Percentiles rank a stretch among this genome's conserved stretches.
Evolutionary conservation across 139 green algal species (phyloP).

Genomic region (Pleodorina starrii): DNA sequence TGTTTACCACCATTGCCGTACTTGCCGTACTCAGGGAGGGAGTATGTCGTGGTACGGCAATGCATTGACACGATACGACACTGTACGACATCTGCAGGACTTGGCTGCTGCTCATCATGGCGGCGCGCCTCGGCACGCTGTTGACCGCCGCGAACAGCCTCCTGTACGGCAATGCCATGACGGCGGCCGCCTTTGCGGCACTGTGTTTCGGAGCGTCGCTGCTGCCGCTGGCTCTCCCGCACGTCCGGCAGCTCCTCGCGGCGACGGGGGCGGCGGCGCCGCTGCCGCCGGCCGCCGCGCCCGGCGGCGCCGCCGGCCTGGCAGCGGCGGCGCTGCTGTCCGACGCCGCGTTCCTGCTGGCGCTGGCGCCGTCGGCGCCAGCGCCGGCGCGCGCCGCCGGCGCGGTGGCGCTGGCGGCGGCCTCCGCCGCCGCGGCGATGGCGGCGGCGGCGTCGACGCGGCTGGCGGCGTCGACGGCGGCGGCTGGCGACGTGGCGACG

Average conservation of each 20-base stretch:
- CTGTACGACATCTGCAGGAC: too few relatives aligned
- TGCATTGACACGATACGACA: too few relatives aligned
- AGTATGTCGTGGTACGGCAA: too few relatives aligned
- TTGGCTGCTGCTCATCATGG: constrained; percentile 14
- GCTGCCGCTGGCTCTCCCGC: neutral
- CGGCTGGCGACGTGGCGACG: constrained; percentile 24
- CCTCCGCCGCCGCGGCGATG: neutral
- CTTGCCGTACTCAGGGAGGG: too few relatives aligned
- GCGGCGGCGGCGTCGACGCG: neutral
- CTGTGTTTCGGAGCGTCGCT: constrained; percentile 26
- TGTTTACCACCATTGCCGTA: too few relatives aligned
- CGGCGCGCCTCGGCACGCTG: constrained; percentile 1
- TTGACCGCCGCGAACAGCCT: neutral
- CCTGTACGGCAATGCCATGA: neutral
- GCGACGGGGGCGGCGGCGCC: neutral
- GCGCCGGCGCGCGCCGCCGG: constrained; percentile 11
- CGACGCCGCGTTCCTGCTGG: constrained; percentile 35
- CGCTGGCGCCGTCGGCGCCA: constrained; percentile 22
- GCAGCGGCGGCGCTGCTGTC: neutral
- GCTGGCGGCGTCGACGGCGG: neutral
- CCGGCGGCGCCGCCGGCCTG: neutral
- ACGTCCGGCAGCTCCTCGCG: constrained; percentile 3
- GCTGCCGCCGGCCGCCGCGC: neutral
- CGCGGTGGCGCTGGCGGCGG: constrained; percentile 5
- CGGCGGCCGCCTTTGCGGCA: neutral